Conservation (phyloP, 1,284 basidiomycete genomes). For the Omphalotus olearius region DNA sequence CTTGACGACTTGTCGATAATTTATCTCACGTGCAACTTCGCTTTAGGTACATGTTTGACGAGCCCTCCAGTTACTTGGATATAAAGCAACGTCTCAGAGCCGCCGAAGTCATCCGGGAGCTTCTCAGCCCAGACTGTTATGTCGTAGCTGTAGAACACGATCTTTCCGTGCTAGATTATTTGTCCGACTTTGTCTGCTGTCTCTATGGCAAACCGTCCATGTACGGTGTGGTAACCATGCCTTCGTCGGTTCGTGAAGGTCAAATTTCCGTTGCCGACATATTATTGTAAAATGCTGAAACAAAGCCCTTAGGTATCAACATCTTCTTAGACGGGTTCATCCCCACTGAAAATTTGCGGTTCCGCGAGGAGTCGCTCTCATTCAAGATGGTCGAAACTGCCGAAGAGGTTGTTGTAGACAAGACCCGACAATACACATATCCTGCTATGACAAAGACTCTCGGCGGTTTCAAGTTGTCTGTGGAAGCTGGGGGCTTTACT, state of each 20-base stretch:
- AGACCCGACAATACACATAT: slow-evolving; percentile 85
- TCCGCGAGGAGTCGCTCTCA: slow-evolving; percentile 89
- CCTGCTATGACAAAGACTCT: slow-evolving; percentile 95
- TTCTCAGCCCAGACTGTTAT: slow-evolving; percentile 81
- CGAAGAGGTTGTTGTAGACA: slow-evolving; percentile 81
- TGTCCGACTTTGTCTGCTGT: slow-evolving; percentile 96
- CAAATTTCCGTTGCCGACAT: slow-evolving; percentile 15
- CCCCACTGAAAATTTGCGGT: slow-evolving; percentile 96
- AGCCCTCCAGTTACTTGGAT: slow-evolving; percentile 96
- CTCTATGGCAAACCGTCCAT: slow-evolving; percentile 95
- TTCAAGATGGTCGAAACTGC: slow-evolving; percentile 97
- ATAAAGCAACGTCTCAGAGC: slow-evolving; percentile 91
- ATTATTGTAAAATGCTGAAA: background rate
- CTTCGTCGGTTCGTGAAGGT: slow-evolving; percentile 96
- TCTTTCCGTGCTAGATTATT: slow-evolving; percentile 92
- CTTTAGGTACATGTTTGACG: slow-evolving; percentile 91
- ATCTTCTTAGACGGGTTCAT: slow-evolving; percentile 98
- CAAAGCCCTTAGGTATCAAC: slow-evolving; percentile 72
- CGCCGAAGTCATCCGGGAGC: slow-evolving; percentile 90
- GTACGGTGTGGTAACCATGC: slow-evolving; percentile 98
- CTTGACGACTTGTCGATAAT: slow-evolving; percentile 6
- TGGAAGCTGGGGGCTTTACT: slow-evolving; percentile 84
- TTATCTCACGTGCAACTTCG: background rate
- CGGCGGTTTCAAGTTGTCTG: slow-evolving; percentile 89
- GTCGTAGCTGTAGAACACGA: slow-evolving; percentile 98